Evolutionary conservation across 1,139 yeast genomes (phyloP), one percentile per base, ranked within the genome.

Genomic region (Taphrina pruni): DNA sequence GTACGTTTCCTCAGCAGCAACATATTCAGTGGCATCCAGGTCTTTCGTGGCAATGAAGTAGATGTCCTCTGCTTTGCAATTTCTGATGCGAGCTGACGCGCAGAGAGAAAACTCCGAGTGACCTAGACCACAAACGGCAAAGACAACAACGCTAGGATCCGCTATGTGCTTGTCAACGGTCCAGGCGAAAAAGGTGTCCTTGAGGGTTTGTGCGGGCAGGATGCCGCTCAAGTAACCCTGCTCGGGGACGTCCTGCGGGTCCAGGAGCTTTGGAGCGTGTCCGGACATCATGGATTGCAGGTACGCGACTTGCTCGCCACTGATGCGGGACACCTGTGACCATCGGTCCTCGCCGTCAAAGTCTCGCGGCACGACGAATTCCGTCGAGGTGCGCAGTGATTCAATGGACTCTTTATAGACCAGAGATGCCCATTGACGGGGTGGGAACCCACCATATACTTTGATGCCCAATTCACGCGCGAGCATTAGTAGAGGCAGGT

Each of bases 141-240:
- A 35, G 14, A 58, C 62, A 14, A 58, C 43, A 20, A 45, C 32
- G 12, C 45, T 26, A 2, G 62, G 54, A n/a, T 43, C 54, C 11
- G 9, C 21, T 5, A 58, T 21, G 21, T 58, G 62, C 35, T n/a
- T 17, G 26, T 58, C 62, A n/a, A 58, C 45, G 20, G 54, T 20
- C 62, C 62, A 58, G 39, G 62, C 62, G 43, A 58, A 58, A 26
- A 58, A 58, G 43, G 62, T 58, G 35, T 58, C 62, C 35, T 58
- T 58, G 7, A 58, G 52, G 3, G 62, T 39, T 35, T 58, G 62
- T 8, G 62, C 62, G 26, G 62, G 52, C 26, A 58, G 43, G 21
- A 58, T 58, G 6, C 62, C 62, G 21, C 41, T 45, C 54, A 17
- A 14, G 41, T 45, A 58, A 1, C 36, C 48, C 9, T 32, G 36